phyloP scores from a whole-genome alignment of 164 flowering plant genomes.

The Nelumbo lutea region DNA sequence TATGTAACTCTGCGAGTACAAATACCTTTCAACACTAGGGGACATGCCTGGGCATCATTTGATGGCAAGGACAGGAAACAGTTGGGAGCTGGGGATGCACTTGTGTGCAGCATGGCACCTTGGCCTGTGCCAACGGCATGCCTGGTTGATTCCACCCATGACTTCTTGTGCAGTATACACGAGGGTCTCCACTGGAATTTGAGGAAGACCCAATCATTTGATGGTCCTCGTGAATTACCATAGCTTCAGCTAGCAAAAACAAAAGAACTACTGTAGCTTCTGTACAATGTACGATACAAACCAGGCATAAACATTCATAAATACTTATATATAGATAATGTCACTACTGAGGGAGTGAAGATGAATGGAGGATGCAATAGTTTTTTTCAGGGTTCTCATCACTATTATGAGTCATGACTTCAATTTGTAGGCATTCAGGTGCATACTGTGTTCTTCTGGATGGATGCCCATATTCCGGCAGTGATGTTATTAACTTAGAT shows the following conservation, averaged over 20 bases:
- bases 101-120: slow-evolving; percentile 87
- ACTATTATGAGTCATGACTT: neutral
- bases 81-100: slow-evolving; percentile 87
- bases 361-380: neutral
- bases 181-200: slow-evolving; percentile 97
- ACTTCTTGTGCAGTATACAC: slow-evolving; percentile 87
- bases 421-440: too few relatives aligned
- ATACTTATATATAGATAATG: too few relatives aligned
- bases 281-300: too few relatives aligned
- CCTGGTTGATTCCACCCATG: slow-evolving; percentile 74
- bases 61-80: slow-evolving; percentile 85
- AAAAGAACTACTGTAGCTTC: too few relatives aligned
- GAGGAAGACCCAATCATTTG: slow-evolving; percentile 78
- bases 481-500: too few relatives aligned
- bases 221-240: slow-evolving; percentile 58
- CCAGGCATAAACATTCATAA: too few relatives aligned
- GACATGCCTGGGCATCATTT: slow-evolving; percentile 93
- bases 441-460: too few relatives aligned
- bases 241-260: too few relatives aligned
- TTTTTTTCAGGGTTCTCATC: neutral
- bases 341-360: slow-evolving; percentile 5
- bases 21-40: slow-evolving; percentile 88
- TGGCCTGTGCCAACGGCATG: slow-evolving; percentile 99
- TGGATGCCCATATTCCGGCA: too few relatives aligned
- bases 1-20: slow-evolving; percentile 79